Percentiles rank a stretch among this genome's conserved stretches.
These are phyloP conservation scores for Atalantia buxifolia DNA, from an alignment of 345 rosid species.

Conservation along the genomic window DNA sequence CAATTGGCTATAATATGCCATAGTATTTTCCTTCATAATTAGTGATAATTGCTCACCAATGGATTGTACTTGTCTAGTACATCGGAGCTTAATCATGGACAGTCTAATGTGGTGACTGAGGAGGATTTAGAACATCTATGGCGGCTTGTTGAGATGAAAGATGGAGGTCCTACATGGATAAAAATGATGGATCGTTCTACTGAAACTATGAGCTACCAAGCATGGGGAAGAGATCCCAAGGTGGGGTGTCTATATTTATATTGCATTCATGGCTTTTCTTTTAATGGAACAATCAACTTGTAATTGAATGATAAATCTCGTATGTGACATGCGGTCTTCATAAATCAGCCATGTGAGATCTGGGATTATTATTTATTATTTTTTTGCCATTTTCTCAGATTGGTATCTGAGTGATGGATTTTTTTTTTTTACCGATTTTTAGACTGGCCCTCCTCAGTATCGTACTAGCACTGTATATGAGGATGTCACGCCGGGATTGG, in stretches of 20 bases:
- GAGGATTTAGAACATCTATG: conserved; percentile 60
- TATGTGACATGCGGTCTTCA: background rate
- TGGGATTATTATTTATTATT: background rate
- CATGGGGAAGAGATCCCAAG: conserved; percentile 75
- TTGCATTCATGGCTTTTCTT: background rate
- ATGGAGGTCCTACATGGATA: conserved; percentile 72
- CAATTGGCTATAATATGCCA: background rate
- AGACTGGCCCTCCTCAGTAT: conserved; percentile 77
- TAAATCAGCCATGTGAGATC: background rate
- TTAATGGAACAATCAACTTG: background rate
- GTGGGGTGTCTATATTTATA: conserved; percentile 19
- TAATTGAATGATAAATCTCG: background rate
- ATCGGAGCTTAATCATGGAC: conserved; percentile 31
- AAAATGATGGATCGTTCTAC: conserved; percentile 73
- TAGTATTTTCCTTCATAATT: background rate
- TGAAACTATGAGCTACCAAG: conserved; percentile 60
- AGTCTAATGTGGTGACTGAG: conserved; percentile 45
- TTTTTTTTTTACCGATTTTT: background rate
- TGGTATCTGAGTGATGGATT: conserved; percentile 3
- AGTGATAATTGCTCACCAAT: background rate
- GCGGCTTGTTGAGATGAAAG: conserved; percentile 63
- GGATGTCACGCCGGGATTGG: conserved; percentile 56
- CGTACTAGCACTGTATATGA: conserved; percentile 65
- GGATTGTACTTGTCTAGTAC: conserved; percentile 24
- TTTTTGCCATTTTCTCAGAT: background rate